phyloP scores from a whole-genome alignment of 1,284 basidiomycete genomes.

The Polyporus tsugae region DNA sequence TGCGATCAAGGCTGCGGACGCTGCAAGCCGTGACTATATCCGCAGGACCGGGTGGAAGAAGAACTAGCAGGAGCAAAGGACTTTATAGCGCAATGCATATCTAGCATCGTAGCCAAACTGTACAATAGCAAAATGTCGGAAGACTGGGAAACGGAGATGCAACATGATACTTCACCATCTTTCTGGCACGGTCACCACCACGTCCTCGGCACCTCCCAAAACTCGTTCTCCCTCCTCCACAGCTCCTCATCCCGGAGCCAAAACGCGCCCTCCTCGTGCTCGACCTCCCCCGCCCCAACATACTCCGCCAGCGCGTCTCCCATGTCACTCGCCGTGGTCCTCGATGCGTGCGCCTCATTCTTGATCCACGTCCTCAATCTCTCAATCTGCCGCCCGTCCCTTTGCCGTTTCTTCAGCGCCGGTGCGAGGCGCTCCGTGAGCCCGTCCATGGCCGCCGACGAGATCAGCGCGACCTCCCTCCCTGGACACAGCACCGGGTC shows the following conservation, averaged over 20 bases:
- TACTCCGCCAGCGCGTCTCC: background rate
- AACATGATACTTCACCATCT: too few relatives aligned
- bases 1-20: slow-evolving; percentile 45
- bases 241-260: background rate
- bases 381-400: background rate
- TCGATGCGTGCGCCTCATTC: background rate
- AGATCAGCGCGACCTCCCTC: background rate
- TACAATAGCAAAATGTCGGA: background rate
- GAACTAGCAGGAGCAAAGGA: background rate
- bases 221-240: slow-evolving; percentile 3
- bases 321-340: background rate
- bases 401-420: background rate
- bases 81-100: background rate
- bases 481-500: background rate
- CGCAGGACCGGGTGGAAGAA: slow-evolving; percentile 35
- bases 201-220: background rate
- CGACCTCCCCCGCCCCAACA: background rate
- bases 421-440: background rate
- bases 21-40: slow-evolving; percentile 41
- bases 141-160: background rate
- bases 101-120: background rate
- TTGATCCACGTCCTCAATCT: background rate
- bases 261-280: background rate
- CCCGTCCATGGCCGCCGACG: background rate
- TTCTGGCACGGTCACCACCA: background rate